Evolutionary conservation across 1,139 yeast species (phyloP), one percentile per base, ranked within the genome.

Genomic region (Hansenula sp.): DNA sequence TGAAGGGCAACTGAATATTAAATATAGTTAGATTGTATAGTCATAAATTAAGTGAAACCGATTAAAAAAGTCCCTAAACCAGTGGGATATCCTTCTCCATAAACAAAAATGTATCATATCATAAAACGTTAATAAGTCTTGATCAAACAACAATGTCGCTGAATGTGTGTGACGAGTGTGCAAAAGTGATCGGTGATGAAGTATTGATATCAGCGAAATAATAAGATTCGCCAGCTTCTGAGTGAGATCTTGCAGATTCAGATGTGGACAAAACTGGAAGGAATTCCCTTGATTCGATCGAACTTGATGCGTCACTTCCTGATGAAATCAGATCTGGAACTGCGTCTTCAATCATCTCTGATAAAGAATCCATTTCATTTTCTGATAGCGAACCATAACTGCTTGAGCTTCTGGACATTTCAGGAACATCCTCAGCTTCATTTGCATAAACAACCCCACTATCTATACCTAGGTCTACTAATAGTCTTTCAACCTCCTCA

Each of bases 391-490:
- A 27, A 8, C 28, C 19, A 16, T 15, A 39, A 28, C 38, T 28
- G 5, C 24, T 27, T 12, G 36, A 39, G 15, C 29, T 21, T 10
- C 35, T 32, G 10, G 41, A 12, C 16, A 25, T 11, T 24, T 21
- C 30, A n/a, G 38, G 21, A 4, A 7, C 44, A 2, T 41, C 35
- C n/a, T 38, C 15, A 2, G 42, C 47, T 10, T 53, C 54, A 34
- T 54, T 58, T 0, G 58, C 68, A 48, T 66, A 62, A 12, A 77
- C 75, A 27, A 71, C 61, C 1, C 85, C 86, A 27, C 74, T 72
- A 8, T 68, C 57, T 12, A 81, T 71, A 33, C 72, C 75, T 46
- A 74, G 65, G 36, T 80, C 86, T 40, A 67, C 56, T 48, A 81
- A 62, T 42, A 80, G 61, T 17, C 49, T 49, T 55, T 79, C 83